A percentile compares a stretch with the other conserved stretches of the same genome.
Evolutionary conservation across 371 early-diverging fungal genomes (phyloP).

Genomic region (Mucor indicus): DNA sequence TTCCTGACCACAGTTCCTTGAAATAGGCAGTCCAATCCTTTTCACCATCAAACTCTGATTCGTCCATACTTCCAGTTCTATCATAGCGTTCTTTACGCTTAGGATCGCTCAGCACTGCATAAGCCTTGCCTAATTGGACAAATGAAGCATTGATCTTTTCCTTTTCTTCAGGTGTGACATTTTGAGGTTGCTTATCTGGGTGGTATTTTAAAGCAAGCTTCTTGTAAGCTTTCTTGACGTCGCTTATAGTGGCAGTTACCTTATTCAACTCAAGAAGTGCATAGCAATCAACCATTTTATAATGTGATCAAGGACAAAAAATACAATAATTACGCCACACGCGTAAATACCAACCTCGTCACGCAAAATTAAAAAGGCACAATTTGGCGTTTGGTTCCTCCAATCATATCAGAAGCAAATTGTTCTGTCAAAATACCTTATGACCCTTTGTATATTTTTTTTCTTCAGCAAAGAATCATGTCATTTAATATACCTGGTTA

Average conservation of each 20-base stretch:
- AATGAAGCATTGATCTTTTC: conserved; percentile 76
- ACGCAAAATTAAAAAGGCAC: not conserved
- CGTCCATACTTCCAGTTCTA: conserved; percentile 42
- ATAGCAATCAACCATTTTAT: conserved; percentile 39
- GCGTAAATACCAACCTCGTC: not conserved
- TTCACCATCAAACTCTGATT: conserved; percentile 36
- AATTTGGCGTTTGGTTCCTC: too few relatives aligned
- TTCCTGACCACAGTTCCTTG: conserved; percentile 75
- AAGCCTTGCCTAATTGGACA: conserved; percentile 81
- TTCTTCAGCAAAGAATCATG: conserved; percentile 9
- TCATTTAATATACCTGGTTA: conserved; percentile 26
- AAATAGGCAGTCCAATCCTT: conserved; percentile 84
- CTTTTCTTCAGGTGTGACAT: conserved; percentile 61
- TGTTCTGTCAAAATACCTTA: not conserved
- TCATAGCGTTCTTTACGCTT: conserved; percentile 80
- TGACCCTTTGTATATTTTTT: conserved; percentile 5
- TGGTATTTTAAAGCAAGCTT: conserved; percentile 76
- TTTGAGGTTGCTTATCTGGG: conserved; percentile 76
- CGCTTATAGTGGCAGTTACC: conserved; percentile 51
- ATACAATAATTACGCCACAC: not conserved
- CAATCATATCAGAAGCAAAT: too few relatives aligned
- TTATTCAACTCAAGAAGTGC: conserved; percentile 67
- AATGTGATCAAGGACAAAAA: too few relatives aligned
- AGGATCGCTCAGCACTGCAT: conserved; percentile 80
- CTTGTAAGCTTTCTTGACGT: conserved; percentile 86